Evolutionary conservation across 2,329 filamentous ascomycete species (phyloP).

Genomic region (Berkeleyomyces basicola): DNA sequence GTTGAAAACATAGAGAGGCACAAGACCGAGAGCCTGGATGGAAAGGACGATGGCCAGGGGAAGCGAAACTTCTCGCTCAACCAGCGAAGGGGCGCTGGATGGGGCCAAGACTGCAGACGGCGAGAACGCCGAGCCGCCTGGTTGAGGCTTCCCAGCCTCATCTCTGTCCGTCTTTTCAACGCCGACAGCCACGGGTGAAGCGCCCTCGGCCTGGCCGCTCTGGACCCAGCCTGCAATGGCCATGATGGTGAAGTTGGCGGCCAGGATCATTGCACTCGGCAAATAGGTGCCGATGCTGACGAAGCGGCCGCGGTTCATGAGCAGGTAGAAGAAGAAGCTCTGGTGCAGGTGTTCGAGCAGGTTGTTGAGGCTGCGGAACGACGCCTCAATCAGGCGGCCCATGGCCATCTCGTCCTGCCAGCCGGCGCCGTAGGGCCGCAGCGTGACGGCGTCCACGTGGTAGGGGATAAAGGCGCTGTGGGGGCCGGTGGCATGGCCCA

Average conservation of each 20-base stretch:
- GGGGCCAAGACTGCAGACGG: background rate
- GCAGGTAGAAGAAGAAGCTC: slow-evolving; percentile 97
- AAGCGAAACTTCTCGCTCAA: slow-evolving; percentile 51
- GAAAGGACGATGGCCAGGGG: slow-evolving; percentile 57
- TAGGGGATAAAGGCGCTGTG: slow-evolving; percentile 97
- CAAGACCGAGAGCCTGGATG: slow-evolving; percentile 58
- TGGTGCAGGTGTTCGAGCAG: slow-evolving; percentile 92
- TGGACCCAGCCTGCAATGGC: slow-evolving; percentile 87
- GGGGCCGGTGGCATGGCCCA: slow-evolving; percentile 76
- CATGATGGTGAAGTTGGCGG: slow-evolving; percentile 88
- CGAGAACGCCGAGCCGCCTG: background rate
- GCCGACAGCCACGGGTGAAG: background rate
- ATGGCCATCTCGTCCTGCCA: slow-evolving; percentile 98
- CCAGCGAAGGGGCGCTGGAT: slow-evolving; percentile 15
- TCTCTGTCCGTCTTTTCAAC: slow-evolving; percentile 16
- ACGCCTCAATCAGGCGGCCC: slow-evolving; percentile 73
- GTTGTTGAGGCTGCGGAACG: slow-evolving; percentile 90
- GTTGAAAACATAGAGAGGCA: slow-evolving; percentile 82
- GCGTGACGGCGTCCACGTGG: slow-evolving; percentile 86
- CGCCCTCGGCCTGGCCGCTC: slow-evolving; percentile 41
- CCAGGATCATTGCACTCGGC: slow-evolving; percentile 92
- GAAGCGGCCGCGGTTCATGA: slow-evolving; percentile 82
- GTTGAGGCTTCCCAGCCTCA: background rate
- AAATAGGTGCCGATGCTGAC: slow-evolving; percentile 97
- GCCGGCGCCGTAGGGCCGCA: slow-evolving; percentile 80